Evolutionary conservation across 2,329 filamentous ascomycete genomes (phyloP), one percentile per base, ranked within the genome.

Genomic region (Aspergillus arachidicola): DNA sequence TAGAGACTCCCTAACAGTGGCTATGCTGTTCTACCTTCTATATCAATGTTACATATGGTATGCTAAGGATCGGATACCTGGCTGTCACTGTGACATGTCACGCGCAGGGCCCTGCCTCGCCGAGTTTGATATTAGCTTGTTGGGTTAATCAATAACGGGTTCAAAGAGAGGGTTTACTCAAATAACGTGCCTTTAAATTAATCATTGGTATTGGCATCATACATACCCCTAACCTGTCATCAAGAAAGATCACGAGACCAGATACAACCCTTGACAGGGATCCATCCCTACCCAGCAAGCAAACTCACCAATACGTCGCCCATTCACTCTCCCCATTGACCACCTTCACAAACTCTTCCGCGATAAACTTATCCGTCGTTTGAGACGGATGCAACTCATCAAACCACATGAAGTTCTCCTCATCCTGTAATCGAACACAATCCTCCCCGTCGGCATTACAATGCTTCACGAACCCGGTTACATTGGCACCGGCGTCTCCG

Each of bases 361-460:
- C 87, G 57, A 89, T 81, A 50, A 83, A 79, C 70, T 84, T 79
- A 76, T 87, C 84, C 9, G 88, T 84, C 76, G 86, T 85, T 76
- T 88, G 83, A 34, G 87, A 88, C 0, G 90, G 90, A 79, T 94
- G 91, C 72, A 94, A 75, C 72, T 88, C 85, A 76, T 94, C 91
- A 69, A 83, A 91, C 89, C 91, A 94, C 73, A 92, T 68, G 73
- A 86, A 94, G 53, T 85, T 87, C 56, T 79, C 74, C 6, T 66
- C 68, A 6, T 46, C 34, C 3, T 11, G 32, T 16, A 76, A 67
- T 43, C 79, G 78, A 61, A 78, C 70, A 66, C 83, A 85, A 56
- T 79, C 74, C 7, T 66, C 66, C 5, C 78, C 77, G 10, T 68
- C 74, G 3, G 73, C 59, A 62, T 78, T 71, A 69, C 90, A 93